Percentiles rank a stretch among this genome's conserved stretches.
Conservation (phyloP, 805 yeast species). For the Zygotorulaspora chibaensis region DNA sequence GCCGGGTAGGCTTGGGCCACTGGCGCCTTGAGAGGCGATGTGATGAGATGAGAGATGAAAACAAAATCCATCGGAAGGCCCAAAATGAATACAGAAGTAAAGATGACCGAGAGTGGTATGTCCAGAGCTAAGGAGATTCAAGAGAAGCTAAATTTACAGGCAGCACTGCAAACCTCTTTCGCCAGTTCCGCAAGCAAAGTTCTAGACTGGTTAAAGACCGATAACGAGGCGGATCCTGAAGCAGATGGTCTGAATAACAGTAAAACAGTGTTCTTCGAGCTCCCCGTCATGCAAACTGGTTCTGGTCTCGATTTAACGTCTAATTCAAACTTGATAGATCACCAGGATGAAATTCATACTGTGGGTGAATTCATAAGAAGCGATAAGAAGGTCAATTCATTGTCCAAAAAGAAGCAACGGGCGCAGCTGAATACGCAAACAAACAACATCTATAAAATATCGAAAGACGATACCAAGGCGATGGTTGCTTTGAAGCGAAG, state of each 20-base stretch:
- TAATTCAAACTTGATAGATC: neutral
- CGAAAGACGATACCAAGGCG: slow-evolving; percentile 34
- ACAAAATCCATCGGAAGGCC: neutral
- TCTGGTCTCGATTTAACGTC: slow-evolving; percentile 28
- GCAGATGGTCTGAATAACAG: slow-evolving; percentile 18
- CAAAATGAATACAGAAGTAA: neutral
- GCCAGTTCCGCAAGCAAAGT: slow-evolving; percentile 23
- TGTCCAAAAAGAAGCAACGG: slow-evolving; percentile 31
- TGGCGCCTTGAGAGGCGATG: neutral
- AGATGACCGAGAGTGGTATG: slow-evolving; percentile 15
- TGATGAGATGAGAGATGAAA: slow-evolving; percentile 8
- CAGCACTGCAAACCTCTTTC: slow-evolving; percentile 30
- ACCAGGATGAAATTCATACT: slow-evolving; percentile 30
- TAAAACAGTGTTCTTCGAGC: slow-evolving; percentile 25
- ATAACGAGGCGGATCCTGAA: slow-evolving; percentile 2
- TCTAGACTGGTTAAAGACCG: slow-evolving; percentile 25
- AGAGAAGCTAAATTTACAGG: slow-evolving; percentile 33
- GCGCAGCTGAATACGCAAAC: slow-evolving; percentile 6
- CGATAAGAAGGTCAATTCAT: slow-evolving; percentile 31
- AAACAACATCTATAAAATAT: slow-evolving; percentile 24
- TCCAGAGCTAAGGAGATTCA: slow-evolving; percentile 34
- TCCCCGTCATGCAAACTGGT: slow-evolving; percentile 35
- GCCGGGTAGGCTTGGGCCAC: no score
- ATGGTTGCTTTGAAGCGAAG: slow-evolving; percentile 35
- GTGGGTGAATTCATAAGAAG: slow-evolving; percentile 35